Evolutionary conservation across 176 grass and related monocot species (phyloP).

Genomic region (Oryza punctata): DNA sequence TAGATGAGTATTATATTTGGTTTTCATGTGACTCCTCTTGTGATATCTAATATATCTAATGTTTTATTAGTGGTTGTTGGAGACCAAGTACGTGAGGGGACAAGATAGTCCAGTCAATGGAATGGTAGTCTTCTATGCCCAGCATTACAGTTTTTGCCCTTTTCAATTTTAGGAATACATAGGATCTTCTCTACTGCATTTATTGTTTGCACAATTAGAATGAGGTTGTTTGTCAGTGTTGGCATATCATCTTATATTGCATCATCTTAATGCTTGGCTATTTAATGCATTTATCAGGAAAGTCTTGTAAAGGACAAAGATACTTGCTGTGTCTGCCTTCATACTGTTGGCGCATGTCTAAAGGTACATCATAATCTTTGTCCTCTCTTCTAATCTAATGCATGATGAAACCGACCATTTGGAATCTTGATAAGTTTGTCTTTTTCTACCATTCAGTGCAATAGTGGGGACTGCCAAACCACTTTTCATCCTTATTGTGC

Average conservation of each 20-base stretch:
- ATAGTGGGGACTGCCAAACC: conserved; percentile 56
- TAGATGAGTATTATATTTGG: conserved; percentile 22
- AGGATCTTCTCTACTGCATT: background rate
- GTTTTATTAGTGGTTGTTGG: conserved; percentile 82
- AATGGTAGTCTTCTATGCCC: conserved; percentile 64
- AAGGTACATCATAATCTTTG: conserved; percentile 53
- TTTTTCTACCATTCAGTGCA: conserved; percentile 76
- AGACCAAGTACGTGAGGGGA: conserved; percentile 72
- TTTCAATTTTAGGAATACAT: conserved; percentile 29
- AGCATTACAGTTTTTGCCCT: conserved; percentile 6
- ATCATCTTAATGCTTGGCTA: conserved; percentile 34
- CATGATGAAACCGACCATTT: conserved; percentile 34
- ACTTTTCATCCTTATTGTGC: conserved; percentile 95
- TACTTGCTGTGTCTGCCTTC: conserved; percentile 75
- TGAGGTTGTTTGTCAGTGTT: conserved; percentile 9
- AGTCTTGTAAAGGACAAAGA: conserved; percentile 68
- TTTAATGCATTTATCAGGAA: conserved; percentile 60
- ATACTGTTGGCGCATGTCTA: conserved; percentile 65
- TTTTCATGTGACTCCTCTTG: conserved; percentile 5
- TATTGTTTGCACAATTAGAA: conserved; percentile 10
- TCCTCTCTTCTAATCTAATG: conserved; percentile 26
- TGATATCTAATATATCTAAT: conserved; percentile 24
- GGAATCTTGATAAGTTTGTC: conserved; percentile 36
- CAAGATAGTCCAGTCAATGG: conserved; percentile 77
- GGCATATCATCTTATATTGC: conserved; percentile 31